phyloP scores from a whole-genome alignment of 164 flowering plant species.

The Liquidambar formosana region DNA sequence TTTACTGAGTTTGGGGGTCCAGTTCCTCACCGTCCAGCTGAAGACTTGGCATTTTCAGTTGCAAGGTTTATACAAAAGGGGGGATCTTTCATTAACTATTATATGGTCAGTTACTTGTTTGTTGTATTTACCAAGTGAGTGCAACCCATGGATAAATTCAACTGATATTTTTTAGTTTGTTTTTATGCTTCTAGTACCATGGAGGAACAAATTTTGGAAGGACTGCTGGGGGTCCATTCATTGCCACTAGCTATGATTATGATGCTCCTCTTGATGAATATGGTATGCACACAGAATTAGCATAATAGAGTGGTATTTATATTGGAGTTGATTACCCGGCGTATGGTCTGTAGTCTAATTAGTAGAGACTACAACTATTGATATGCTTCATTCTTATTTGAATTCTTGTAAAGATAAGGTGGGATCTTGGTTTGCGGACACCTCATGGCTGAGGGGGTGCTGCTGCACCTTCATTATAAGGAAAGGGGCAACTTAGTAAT shows the following conservation, averaged over 20 bases:
- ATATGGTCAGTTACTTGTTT: slow-evolving; percentile 63
- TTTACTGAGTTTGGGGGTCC: slow-evolving; percentile 92
- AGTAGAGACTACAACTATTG: neutral
- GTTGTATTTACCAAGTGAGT: neutral
- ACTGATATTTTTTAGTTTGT: slow-evolving; percentile 4
- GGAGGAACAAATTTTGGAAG: slow-evolving; percentile 99
- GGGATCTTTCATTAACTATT: slow-evolving; percentile 88
- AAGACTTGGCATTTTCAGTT: slow-evolving; percentile 92
- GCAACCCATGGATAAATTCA: neutral
- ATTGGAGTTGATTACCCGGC: neutral
- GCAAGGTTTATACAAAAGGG: slow-evolving; percentile 95
- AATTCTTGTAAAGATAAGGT: slow-evolving; percentile 1
- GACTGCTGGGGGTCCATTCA: slow-evolving; percentile 99
- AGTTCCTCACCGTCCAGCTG: slow-evolving; percentile 87
- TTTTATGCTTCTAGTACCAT: slow-evolving; percentile 65
- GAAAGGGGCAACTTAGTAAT: neutral
- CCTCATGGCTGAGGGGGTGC: too few relatives aligned
- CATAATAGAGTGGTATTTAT: neutral
- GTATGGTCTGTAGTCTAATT: neutral
- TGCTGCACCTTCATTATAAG: too few relatives aligned
- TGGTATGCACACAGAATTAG: slow-evolving; percentile 48
- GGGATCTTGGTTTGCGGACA: neutral
- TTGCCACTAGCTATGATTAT: slow-evolving; percentile 97
- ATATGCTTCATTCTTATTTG: neutral
- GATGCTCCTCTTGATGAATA: slow-evolving; percentile 99